Evolutionary conservation across 257 asterid species (phyloP), one percentile per base, ranked within the genome.

Genomic region (Plectranthus barbatus): DNA sequence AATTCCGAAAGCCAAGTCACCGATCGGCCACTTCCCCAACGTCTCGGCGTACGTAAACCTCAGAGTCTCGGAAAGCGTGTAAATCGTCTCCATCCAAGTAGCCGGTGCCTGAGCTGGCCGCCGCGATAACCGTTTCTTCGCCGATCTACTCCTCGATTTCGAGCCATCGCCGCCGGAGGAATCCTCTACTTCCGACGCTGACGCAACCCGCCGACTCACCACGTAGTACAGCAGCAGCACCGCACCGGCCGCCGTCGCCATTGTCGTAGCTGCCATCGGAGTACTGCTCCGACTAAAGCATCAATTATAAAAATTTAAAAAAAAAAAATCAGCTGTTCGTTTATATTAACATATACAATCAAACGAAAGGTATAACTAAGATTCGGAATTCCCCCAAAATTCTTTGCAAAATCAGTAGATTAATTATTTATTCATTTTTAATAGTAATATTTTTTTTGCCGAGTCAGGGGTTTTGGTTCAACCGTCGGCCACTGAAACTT

Each of bases 31-130:
- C 71, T 88, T 88, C 69, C 94, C 96, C 24, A 88, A 72, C 12
- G 96, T 85, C 78, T 88, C 96, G 51, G 90, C 72, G 73, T 88
- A 88, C 21, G 91, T 88, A 76, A 88, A 88, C 74, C 84, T 81
- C 64, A 88, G 77, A 41, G 96, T 88, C 77, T 85, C 96, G 49
- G 87, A 72, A 60, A 88, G 59, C 52, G 91, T 83, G 24, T 73
- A 76, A 59, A 86, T 79, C 57, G 95, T 84, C 77, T 86, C 95
- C 51, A 86, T 57, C 94, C 97, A 86, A 23, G 92, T 86, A 8
- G 86, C 90, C 13, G 95, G 95, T 44, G 97, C 95, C 74, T 83
- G 97, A 77, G 95, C 93, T 60, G 95, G 93, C 80, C 97, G 61
- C 68, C 95, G 31, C 2, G 31, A 26, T 1, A 26, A 2, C 5